Base-by-base conservation (phyloP, 73 alveolate genomes). In the Paramecium sexaurelia region DNA sequence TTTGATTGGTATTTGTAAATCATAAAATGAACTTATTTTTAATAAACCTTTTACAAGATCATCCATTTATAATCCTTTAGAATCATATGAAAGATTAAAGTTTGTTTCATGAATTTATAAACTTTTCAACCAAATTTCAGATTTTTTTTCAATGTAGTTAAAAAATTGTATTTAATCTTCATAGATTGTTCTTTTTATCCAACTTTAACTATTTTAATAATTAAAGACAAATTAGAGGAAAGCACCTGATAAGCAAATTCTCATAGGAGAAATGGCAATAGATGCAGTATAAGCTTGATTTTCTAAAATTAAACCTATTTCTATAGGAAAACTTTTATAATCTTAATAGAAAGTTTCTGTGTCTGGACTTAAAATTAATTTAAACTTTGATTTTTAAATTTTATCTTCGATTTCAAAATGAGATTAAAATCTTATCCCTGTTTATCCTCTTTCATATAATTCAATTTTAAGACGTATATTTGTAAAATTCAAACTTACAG, bases 341-440 rank as follows among this genome's bases (percentile, higher is more conserved):
- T 29, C 43, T 2, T 24, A 13, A 33, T 15, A 5, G 35, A 39
- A 39, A 11, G 17, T 2, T 36, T 33, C 57, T 13, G 4, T 27
- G 35, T 73, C 87, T 33, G 55, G 55, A 36, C 57, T 39, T 4
- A 73, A 33, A 6, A 73, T 17, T 2, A 73, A 17, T n/a, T 33
- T 39, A 20, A 73, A 73, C 35, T 33, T 73, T 33, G 87, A 73
- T 17, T 73, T 32, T 39, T 27, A 7, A 39, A 73, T 73, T 4
- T 22, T 36, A 39, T 73, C 87, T n/a, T 73, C 33, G n/a, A 73
- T 73, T 73, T 73, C 66, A 27, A 73, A 36, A 73, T 73, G 36
- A n/a, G 87, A 27, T 32, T 32, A 32, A 3, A 73, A 20, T 73
- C 19, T 73, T 13, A 73, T 33, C 7, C 83, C 83, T 10, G 43